Percentiles rank a stretch among this genome's conserved stretches.
Evolutionary conservation across 1,284 basidiomycete species (phyloP).

Genomic region (Moniliophthora roreri): DNA sequence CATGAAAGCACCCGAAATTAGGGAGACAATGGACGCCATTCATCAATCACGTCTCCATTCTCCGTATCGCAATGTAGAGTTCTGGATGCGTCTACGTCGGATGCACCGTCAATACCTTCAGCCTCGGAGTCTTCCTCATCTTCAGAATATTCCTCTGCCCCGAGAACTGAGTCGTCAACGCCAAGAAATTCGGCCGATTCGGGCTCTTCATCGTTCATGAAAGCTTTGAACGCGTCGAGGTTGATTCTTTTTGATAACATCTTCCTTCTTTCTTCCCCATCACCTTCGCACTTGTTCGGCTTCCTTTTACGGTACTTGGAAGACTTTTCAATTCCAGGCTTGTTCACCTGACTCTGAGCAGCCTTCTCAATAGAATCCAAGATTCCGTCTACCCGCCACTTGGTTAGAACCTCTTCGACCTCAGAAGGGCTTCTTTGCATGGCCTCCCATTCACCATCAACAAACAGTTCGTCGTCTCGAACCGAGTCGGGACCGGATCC

Average conservation of each 20-base stretch:
- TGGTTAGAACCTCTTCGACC: constrained; percentile 29
- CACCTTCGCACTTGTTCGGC: not conserved
- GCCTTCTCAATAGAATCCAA: constrained; percentile 8
- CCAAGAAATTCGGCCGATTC: not conserved
- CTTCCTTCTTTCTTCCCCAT: constrained; percentile 11
- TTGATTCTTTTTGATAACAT: constrained; percentile 32
- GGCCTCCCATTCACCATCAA: constrained; percentile 50
- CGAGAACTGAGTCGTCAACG: not conserved
- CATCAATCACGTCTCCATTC: constrained; percentile 27
- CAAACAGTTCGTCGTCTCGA: constrained; percentile 55
- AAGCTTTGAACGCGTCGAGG: constrained; percentile 34
- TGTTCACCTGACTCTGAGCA: not conserved
- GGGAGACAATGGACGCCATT: constrained; percentile 35
- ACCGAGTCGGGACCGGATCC: constrained; percentile 42
- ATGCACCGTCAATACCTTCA: constrained; percentile 19
- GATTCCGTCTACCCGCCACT: constrained; percentile 23
- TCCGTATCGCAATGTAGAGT: constrained; percentile 1
- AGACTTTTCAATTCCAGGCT: not conserved
- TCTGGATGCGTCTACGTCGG: constrained; percentile 12
- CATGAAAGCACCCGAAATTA: constrained; percentile 13
- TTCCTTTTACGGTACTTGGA: constrained; percentile 1
- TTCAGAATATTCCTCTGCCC: not conserved
- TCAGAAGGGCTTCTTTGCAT: constrained; percentile 45
- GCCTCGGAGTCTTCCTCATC: constrained; percentile 3
- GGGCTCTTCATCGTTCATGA: constrained; percentile 23